phyloP scores from a whole-genome alignment of 768 basidiomycete species.

The Mycena latifolia region DNA sequence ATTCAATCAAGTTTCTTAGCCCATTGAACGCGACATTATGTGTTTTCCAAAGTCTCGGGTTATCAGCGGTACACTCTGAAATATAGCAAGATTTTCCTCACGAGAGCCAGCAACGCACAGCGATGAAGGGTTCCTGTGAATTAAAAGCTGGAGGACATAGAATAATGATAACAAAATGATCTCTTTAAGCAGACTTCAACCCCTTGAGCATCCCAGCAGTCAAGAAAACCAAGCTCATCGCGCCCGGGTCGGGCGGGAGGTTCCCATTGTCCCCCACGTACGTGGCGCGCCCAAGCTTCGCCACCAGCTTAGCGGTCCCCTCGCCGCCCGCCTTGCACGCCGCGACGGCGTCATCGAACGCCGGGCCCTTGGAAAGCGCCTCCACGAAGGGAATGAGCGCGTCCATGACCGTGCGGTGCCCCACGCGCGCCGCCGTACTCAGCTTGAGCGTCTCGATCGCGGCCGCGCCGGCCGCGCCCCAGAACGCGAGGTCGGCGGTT shows the following conservation, averaged over 20 bases:
- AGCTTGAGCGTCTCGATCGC: conserved; percentile 25
- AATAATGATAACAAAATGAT: too few relatives aligned
- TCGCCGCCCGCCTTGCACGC: conserved; percentile 23
- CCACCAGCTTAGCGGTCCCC: conserved; percentile 19
- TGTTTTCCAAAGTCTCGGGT: too few relatives aligned
- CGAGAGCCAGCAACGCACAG: too few relatives aligned
- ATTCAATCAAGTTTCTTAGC: too few relatives aligned
- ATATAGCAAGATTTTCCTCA: too few relatives aligned
- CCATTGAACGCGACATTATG: too few relatives aligned
- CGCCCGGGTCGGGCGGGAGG: conserved; percentile 29
- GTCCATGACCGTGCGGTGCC: conserved; percentile 34
- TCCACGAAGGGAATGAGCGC: conserved; percentile 33
- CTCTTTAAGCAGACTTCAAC: neutral
- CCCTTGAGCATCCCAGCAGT: conserved; percentile 8
- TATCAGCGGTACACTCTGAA: too few relatives aligned
- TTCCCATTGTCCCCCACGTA: conserved; percentile 30
- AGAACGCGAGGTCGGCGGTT: conserved; percentile 23
- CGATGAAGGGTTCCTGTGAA: too few relatives aligned
- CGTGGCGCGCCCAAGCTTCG: conserved; percentile 27
- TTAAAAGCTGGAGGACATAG: neutral
- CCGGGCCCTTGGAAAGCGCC: neutral
- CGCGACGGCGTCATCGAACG: conserved; percentile 15
- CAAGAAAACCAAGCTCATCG: conserved; percentile 33
- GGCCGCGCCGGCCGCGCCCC: conserved; percentile 16
- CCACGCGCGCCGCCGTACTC: conserved; percentile 27